A percentile compares a stretch with the other conserved stretches of the same genome.
Conservation (phyloP, 345 rosid genomes). For the Dimocarpus longan region DNA sequence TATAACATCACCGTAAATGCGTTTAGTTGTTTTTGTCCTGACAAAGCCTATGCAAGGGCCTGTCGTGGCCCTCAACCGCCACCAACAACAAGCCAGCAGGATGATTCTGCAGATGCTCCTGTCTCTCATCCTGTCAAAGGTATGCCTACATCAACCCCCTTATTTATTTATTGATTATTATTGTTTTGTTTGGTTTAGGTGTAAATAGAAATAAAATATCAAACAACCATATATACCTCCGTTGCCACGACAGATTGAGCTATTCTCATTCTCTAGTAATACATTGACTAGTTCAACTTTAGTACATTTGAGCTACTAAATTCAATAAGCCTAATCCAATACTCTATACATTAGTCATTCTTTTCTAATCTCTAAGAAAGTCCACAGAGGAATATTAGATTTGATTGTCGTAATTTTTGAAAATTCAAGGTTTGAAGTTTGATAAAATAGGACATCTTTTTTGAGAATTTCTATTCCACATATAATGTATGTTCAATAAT, state of each 20-base stretch:
- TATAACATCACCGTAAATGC: background rate
- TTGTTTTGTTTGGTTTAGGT: background rate
- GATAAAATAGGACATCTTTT: too few relatives aligned
- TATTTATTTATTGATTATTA: background rate
- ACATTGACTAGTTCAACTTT: background rate
- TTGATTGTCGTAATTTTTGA: too few relatives aligned
- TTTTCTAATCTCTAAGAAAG: too few relatives aligned
- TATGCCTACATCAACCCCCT: background rate
- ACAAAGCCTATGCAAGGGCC: background rate
- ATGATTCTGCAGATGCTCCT: background rate
- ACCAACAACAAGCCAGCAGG: background rate
- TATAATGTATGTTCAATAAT: too few relatives aligned
- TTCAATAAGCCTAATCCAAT: too few relatives aligned
- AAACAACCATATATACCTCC: too few relatives aligned
- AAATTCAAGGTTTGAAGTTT: too few relatives aligned
- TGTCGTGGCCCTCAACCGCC: background rate
- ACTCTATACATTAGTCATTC: too few relatives aligned
- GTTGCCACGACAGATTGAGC: too few relatives aligned
- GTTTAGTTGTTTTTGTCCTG: constrained; percentile 24
- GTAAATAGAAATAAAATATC: background rate
- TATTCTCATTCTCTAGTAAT: background rate
- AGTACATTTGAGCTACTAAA: too few relatives aligned
- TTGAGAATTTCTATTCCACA: too few relatives aligned
- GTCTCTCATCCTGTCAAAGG: background rate
- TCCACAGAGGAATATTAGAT: too few relatives aligned